Base-by-base conservation (phyloP, 306 rosid genomes). In the Medicago lupulina region DNA sequence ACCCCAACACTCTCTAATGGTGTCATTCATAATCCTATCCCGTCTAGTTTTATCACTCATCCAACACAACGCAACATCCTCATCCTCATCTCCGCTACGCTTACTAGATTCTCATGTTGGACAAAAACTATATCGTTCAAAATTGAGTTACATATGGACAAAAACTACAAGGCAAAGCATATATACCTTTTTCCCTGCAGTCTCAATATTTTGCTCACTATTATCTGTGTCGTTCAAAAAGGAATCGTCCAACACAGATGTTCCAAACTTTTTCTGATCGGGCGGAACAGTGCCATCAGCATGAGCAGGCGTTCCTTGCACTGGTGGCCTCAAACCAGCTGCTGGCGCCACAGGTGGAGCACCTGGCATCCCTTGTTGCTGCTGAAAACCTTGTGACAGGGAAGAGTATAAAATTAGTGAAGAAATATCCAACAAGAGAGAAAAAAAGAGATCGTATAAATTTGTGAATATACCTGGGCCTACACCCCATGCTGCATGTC, bases 401-500 rank as follows among this genome's bases (percentile, higher is more conserved):
- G 51, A 60, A 60, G 61, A 43, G 17, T 43, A 41, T 6, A 50
- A 19, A 46, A 0, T 18, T 46, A 8, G 16, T 74, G 76, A 81
- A 77, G 62, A 79, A 67, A 64, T 13, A 72, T 76, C 71, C 17
- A 47, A 38, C 36, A 40, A 16, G 41, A 67, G 61, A 70, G 25
- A 77, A n/a, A 11, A 57, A 77, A 79, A n/a, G 70, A 76, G 70
- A 47, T 34, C 28, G 25, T 8, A 34, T 78, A 75, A 65, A 14
- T 74, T 49, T 79, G 61, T 65, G 61, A 53, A 74, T 53, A 54
- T 82, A 91, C 89, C 96, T 75, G 88, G 89, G 71, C 79, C 49
- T 3, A 82, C 63, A 65, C 90, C 85, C 96, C 95, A 95, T 82
- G 88, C 84, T 71, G 96, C 84, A 86, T 86, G 87, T 78, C 88